phyloP scores from a whole-genome alignment of 2,329 filamentous ascomycete genomes.

The Orbilia javanica region DNA sequence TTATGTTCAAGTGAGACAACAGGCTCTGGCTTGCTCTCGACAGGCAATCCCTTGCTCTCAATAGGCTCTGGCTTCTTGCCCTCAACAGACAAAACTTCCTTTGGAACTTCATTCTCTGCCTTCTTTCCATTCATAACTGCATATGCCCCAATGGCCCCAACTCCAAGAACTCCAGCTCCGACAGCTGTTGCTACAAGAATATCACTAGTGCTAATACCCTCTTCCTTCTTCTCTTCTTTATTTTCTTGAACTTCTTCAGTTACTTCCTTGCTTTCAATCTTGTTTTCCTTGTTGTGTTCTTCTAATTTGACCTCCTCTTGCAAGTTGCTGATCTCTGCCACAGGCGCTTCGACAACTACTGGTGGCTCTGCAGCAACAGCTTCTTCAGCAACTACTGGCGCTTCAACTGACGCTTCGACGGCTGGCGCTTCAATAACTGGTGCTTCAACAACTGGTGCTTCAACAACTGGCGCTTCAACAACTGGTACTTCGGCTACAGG shows the following conservation, averaged over 20 bases:
- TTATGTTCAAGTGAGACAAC: slow-evolving; percentile 24
- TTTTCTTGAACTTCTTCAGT: slow-evolving; percentile 9
- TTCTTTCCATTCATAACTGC: slow-evolving; percentile 40
- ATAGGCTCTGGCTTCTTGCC: slow-evolving; percentile 1
- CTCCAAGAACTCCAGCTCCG: slow-evolving; percentile 51
- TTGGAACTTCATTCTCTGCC: slow-evolving; percentile 34
- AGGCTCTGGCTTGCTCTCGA: slow-evolving; percentile 11
- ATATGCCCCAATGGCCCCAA: slow-evolving; percentile 38
- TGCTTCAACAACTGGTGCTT: neutral
- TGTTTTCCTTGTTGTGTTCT: slow-evolving; percentile 49
- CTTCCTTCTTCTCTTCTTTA: slow-evolving; percentile 25
- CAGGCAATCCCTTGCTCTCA: slow-evolving; percentile 14
- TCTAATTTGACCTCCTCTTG: slow-evolving; percentile 48
- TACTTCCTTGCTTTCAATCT: slow-evolving; percentile 32
- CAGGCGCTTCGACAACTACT: neutral
- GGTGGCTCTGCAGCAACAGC: neutral
- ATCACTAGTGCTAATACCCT: slow-evolving; percentile 40
- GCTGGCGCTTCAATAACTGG: neutral
- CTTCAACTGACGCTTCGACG: slow-evolving; percentile 1
- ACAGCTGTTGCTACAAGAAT: slow-evolving; percentile 43
- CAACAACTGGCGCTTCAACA: neutral
- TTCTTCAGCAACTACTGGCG: neutral
- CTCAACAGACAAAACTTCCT: slow-evolving; percentile 23
- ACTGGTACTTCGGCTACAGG: neutral
- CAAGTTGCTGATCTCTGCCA: neutral